Evolutionary conservation across 352 stramenopile species (phyloP), one percentile per base, ranked within the genome.

Genomic region (Pythium volutum): DNA sequence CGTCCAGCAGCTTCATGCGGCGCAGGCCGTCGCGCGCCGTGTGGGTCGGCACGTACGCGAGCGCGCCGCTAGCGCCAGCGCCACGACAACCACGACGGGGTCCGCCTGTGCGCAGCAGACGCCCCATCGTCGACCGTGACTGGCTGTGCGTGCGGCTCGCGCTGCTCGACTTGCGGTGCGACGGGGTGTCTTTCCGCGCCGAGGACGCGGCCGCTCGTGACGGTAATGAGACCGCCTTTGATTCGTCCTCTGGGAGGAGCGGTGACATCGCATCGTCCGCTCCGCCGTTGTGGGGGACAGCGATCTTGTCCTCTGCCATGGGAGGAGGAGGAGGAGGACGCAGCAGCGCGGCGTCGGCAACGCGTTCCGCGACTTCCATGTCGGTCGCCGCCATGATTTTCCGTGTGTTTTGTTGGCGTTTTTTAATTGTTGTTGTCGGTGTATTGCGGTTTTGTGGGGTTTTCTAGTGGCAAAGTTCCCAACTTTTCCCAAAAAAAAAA

Each of bases 1-100:
- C 70, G 65, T 91, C 71, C 31, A 89, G 54, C 25, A 77, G 68
- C 45, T 62, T 69, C 15, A 62, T 49, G 39, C 64, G 56, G 8
- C 38, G 56, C 27, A 26, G 27, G 23, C 43, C 52, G 22, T 38
- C 42, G 20, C 16, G 20, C 1, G 45, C 55, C 43, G 43, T 43
- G 42, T 61, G 54, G 29, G 18, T 59, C 36, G 52, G 52, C 7
- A 59, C 36, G 36, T 59, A 59, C 22, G 20, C 52, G 23, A 16
- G 50, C 50, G 49, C 49, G 18, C 7, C 36, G 41, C 26, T 11
- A 15, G n/a, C n/a, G n/a, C n/a, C n/a, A n/a, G n/a, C n/a, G n/a
- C n/a, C n/a, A n/a, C 22, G 18, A 12, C 18, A 14, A 26, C 31
- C 31, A 9, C 51, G 51, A 22, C 31, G 31, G 51, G n/a, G 27